These are phyloP conservation scores for Colletotrichum falcatum DNA, from an alignment of 2,329 filamentous ascomycete genomes.

Conservation along the genomic window DNA sequence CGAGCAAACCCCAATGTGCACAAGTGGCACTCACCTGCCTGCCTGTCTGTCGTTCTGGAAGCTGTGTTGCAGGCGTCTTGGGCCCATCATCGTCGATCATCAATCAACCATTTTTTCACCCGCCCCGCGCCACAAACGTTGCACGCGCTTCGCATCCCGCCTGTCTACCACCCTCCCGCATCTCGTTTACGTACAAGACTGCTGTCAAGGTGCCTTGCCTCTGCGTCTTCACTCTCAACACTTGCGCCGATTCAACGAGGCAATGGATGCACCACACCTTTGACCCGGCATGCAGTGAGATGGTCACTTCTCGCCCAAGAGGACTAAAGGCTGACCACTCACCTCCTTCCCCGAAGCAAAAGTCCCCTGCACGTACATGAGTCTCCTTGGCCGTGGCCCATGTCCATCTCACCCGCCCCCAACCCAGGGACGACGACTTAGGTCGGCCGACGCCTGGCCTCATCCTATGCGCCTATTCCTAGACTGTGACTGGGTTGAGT, in stretches of 20 bases:
- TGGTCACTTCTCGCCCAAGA: constrained; percentile 10
- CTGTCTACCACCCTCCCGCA: constrained; percentile 29
- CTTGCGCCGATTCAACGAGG: constrained; percentile 18
- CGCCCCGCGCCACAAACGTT: constrained; percentile 24
- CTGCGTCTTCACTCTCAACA: background rate
- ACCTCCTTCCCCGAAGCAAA: constrained; percentile 4
- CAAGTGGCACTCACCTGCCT: no score
- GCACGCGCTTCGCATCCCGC: constrained; percentile 39
- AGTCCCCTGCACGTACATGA: constrained; percentile 27
- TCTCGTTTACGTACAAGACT: constrained; percentile 17
- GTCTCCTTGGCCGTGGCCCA: constrained; percentile 27
- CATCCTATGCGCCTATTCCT: background rate
- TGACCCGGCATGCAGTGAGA: constrained; percentile 25
- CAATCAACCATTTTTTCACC: no score
- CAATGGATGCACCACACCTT: constrained; percentile 11
- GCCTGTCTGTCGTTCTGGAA: background rate
- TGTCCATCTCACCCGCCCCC: constrained; percentile 30
- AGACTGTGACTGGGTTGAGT: background rate
- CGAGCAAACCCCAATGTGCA: no score
- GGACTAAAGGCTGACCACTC: constrained; percentile 10
- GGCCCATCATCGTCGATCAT: constrained; percentile 25
- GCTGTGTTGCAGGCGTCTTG: constrained; percentile 16
- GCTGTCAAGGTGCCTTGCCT: constrained; percentile 21
- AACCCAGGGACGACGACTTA: constrained; percentile 29
- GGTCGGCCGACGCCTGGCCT: constrained; percentile 30